phyloP scores from a whole-genome alignment of 805 yeast species.

The Candida fluviatilis region DNA sequence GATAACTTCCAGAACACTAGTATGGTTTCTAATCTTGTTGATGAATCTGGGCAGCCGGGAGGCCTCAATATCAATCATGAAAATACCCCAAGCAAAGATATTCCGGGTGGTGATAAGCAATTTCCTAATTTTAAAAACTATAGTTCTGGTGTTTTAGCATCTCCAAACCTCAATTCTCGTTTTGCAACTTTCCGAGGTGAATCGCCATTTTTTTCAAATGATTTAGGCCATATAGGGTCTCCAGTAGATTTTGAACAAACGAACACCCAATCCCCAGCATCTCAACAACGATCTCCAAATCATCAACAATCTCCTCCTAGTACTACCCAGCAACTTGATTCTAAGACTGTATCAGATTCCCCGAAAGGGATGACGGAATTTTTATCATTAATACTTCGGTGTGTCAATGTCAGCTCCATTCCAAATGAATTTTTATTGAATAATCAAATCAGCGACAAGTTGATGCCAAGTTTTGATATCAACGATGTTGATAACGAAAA shows the following conservation, averaged over 20 bases:
- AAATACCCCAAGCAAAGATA: background rate
- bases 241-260: slow-evolving; percentile 13
- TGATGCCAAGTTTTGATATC: slow-evolving; percentile 26
- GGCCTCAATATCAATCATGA: background rate
- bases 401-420: slow-evolving; percentile 58
- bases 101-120: slow-evolving; percentile 4
- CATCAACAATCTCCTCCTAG: background rate
- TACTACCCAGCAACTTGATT: background rate
- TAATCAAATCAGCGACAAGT: slow-evolving; percentile 13
- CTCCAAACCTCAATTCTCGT: slow-evolving; percentile 13
- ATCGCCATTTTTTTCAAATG: slow-evolving; percentile 16
- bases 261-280: slow-evolving; percentile 3
- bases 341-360: background rate
- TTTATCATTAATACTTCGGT: slow-evolving; percentile 63
- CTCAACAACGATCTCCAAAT: background rate
- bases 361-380: slow-evolving; percentile 42
- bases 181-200: slow-evolving; percentile 13
- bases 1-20: slow-evolving; percentile 11
- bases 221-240: slow-evolving; percentile 12
- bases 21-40: background rate
- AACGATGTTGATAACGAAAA: slow-evolving; percentile 33
- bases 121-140: slow-evolving; percentile 5
- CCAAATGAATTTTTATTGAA: slow-evolving; percentile 48
- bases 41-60: background rate
- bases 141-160: slow-evolving; percentile 13